Evolutionary conservation across 495 filamentous ascomycete species (phyloP), one percentile per base, ranked within the genome.

Genomic region (Daldinia caldariorum): DNA sequence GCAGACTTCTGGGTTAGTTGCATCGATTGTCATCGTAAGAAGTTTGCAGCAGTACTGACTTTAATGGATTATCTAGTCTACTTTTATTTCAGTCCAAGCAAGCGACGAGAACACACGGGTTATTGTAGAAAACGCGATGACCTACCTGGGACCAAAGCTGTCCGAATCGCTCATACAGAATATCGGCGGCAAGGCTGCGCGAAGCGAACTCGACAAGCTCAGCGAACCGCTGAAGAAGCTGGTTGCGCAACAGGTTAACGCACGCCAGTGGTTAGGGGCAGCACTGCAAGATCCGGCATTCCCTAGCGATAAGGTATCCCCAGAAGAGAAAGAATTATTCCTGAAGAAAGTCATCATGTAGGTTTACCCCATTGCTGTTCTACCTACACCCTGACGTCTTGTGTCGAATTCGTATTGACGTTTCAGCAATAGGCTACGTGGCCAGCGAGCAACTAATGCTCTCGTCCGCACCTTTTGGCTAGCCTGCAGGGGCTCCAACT

Each of bases 161-260:
- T 82, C 86, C 43, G 79, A 85, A 53, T 82, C 86, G 0, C 80
- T 94, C 2, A 80, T 91, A 14, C 79, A 79, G n/a, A 92, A 90
- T 69, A 86, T 94, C 58, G 88, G 89, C 13, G 94, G 94, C 2
- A 85, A 85, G 38, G 93, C 89, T 38, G 85, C 89, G 3, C 84
- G 94, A 51, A 92, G 90, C 58, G 93, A 97, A 71, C 80, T 97
- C 0, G 90, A 93, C 55, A 87, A 83, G 67, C 82, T 97, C 6
- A 87, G 84, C 61, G 91, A 94, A 50, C 92, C 91, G 31, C 83
- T 97, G 16, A 91, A 92, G 79, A 91, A 89, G 69, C 79, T 95
- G 3, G 82, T 97, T 3, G 85, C 87, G 61, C 83, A 86, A 35
- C 87, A 93, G 18, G 82, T 85, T n/a, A 76, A 77, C 16, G 83